Base-by-base conservation (phyloP, 1,139 yeast genomes). In the Eremothecium coryli region DNA sequence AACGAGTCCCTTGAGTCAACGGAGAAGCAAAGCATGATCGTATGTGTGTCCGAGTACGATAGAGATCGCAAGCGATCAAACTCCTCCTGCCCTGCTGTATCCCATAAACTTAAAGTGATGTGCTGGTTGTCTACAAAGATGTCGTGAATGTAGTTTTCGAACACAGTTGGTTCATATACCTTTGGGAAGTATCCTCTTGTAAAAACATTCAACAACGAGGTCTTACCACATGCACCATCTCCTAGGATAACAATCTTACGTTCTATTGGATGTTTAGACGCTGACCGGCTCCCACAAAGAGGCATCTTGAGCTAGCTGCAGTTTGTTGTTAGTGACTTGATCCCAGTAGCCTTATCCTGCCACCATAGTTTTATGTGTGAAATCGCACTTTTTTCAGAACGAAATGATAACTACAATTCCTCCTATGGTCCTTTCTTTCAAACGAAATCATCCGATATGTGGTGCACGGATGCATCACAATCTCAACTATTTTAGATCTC, bases 31-130 rank as follows among this genome's bases (percentile, higher is more conserved):
- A 90, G 71, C 93, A 90, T 88, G 49, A 90, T 88, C 49, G 95
- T 85, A 61, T 90, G 96, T 4, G 98, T 90, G 57, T 90, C 98
- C 14, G 93, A 78, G 59, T 90, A 90, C 26, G 93, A 80, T 44
- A 88, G 66, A 2, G 95, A 82, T 55, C 97, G 73, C 54, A 88
- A 68, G 43, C 96, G 70, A 58, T 90, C 98, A 54, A 88, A 90
- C 63, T 90, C 98, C 63, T 90, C 98, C 65, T 90, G 98, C 5
- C 98, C 98, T 3, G 98, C 98, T 4, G 98, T 90, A 57, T 90
- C 98, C 98, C 98, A 90, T 38, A 90, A 67, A 18, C 96, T 85
- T 43, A 90, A 65, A 54, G 88, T 94, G 50, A 90, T 82, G 34
- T 93, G 86, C 58, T 85, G 88, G 31, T 93, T 93, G 58, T 90